Conservation (phyloP, 2,329 filamentous ascomycete species). For the Metarhizium sp. region DNA sequence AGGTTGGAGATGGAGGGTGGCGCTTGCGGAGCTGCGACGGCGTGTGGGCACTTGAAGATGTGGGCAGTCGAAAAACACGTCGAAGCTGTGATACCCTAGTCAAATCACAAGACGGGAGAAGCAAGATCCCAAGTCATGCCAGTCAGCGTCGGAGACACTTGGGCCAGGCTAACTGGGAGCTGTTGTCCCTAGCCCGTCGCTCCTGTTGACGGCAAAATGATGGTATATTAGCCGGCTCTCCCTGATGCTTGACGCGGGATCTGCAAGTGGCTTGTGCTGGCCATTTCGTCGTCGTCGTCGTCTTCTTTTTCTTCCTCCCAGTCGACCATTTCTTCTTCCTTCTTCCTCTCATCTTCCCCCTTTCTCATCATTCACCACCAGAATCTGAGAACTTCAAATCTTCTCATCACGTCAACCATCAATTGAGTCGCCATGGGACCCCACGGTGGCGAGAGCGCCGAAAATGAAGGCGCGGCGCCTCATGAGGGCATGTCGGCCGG, state of each 20-base stretch:
- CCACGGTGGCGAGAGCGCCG: constrained; percentile 18
- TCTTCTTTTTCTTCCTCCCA: too few relatives aligned
- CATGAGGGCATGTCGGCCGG: constrained; percentile 39
- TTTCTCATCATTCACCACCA: too few relatives aligned
- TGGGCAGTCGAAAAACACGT: too few relatives aligned
- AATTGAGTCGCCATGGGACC: constrained; percentile 4
- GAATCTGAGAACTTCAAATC: too few relatives aligned
- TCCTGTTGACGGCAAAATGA: background rate
- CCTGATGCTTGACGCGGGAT: background rate
- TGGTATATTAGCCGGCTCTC: background rate
- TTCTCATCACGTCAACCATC: too few relatives aligned
- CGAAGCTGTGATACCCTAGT: too few relatives aligned
- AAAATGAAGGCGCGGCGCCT: constrained; percentile 21
- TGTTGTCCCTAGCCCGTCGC: background rate
- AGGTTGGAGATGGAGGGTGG: background rate
- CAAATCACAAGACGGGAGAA: too few relatives aligned
- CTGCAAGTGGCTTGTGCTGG: background rate
- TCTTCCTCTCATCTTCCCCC: too few relatives aligned
- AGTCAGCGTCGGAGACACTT: background rate
- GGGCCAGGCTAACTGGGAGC: background rate
- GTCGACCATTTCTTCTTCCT: too few relatives aligned
- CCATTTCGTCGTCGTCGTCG: too few relatives aligned
- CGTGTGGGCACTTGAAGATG: too few relatives aligned
- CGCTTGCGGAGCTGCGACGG: background rate
- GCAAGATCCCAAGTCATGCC: too few relatives aligned